These are phyloP conservation scores for Cyberlindnera mississippiensis DNA, from an alignment of 805 yeast species.

Conservation along the genomic window DNA sequence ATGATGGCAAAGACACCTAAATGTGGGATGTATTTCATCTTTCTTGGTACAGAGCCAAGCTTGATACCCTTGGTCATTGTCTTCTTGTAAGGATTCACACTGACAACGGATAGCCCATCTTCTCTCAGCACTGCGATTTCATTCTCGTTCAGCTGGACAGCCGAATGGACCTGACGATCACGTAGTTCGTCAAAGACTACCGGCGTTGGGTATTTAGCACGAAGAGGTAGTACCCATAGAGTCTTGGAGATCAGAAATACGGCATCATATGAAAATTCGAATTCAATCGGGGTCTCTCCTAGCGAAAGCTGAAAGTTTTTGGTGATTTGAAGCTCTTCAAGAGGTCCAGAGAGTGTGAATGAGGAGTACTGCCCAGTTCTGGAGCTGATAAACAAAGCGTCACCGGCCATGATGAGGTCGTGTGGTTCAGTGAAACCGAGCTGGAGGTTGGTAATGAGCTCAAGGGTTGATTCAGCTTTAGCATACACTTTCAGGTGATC, in stretches of 20 bases:
- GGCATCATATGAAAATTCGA: conserved; percentile 10
- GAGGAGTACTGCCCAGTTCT: conserved; percentile 18
- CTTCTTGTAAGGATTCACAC: conserved; percentile 13
- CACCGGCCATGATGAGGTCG: conserved; percentile 18
- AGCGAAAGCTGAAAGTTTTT: conserved; percentile 5
- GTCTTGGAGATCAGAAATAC: conserved; percentile 18
- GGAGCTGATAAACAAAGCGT: conserved; percentile 20
- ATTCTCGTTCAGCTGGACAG: conserved; percentile 6
- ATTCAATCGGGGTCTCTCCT: conserved; percentile 19
- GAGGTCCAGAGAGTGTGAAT: conserved; percentile 3
- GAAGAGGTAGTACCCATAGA: conserved; percentile 18
- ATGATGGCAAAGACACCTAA: conserved; percentile 22
- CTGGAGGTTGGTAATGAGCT: background rate
- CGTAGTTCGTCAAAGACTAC: conserved; percentile 20
- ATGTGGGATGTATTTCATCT: conserved; percentile 25
- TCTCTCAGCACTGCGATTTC: conserved; percentile 29
- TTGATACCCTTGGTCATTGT: conserved; percentile 25
- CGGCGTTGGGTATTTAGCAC: conserved; percentile 13
- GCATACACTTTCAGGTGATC: conserved; percentile 4
- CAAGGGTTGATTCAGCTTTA: background rate
- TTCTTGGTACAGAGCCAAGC: conserved; percentile 27
- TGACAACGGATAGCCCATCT: conserved; percentile 31
- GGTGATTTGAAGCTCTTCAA: background rate
- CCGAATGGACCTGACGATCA: conserved; percentile 15
- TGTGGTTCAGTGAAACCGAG: conserved; percentile 16